phyloP scores from a whole-genome alignment of 192 early-diverging fungal species.

The Kappamyces sp. region DNA sequence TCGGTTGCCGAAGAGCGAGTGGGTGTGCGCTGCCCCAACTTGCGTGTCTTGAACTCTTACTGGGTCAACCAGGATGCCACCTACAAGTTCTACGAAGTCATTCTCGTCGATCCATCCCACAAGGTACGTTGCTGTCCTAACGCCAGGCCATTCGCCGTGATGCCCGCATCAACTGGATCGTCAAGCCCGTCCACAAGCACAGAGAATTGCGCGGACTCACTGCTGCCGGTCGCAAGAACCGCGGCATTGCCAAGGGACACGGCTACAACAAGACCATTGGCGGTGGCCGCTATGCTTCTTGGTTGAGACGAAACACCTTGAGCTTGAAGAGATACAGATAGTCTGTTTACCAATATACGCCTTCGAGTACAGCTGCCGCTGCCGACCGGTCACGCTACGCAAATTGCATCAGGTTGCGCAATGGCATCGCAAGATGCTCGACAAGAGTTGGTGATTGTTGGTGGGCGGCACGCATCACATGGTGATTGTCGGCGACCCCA shows the following conservation, averaged over 20 bases:
- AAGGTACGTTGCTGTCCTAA: constrained; percentile 29
- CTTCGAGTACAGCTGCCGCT: not conserved
- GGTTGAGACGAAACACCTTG: constrained; percentile 93
- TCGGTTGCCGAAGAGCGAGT: constrained; percentile 97
- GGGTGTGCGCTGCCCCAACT: constrained; percentile 92
- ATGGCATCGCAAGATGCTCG: too few relatives aligned
- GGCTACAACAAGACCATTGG: constrained; percentile 94
- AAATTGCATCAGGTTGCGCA: too few relatives aligned
- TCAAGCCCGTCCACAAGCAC: constrained; percentile 95
- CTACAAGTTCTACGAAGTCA: constrained; percentile 99
- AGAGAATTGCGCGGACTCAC: constrained; percentile 98
- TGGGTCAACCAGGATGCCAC: constrained; percentile 99
- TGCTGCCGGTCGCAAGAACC: constrained; percentile 93
- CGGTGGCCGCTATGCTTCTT: constrained; percentile 88
- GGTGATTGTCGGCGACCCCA: too few relatives aligned
- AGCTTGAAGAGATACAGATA: constrained; percentile 92
- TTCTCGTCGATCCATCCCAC: constrained; percentile 95
- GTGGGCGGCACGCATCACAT: too few relatives aligned
- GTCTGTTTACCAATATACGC: constrained; percentile 23
- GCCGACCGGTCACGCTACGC: too few relatives aligned
- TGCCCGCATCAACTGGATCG: constrained; percentile 99
- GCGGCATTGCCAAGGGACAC: constrained; percentile 96
- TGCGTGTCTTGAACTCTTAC: constrained; percentile 99
- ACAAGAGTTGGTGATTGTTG: too few relatives aligned
- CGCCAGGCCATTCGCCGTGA: constrained; percentile 87